phyloP scores from a whole-genome alignment of 148 eudicot species.

The Selenicereus undatus region DNA sequence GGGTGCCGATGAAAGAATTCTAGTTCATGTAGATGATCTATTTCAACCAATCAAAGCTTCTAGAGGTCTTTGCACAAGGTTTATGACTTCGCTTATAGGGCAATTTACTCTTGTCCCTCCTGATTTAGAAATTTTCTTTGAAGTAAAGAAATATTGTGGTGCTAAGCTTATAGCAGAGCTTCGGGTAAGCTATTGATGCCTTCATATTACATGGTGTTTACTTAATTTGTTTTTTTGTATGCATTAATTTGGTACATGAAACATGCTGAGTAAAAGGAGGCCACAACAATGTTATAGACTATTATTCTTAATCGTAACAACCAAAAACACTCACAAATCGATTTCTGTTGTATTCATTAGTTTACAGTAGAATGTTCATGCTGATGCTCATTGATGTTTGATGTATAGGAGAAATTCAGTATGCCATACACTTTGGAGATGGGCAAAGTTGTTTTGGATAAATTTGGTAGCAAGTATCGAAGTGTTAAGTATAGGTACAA shows the following conservation, averaged over 20 bases:
- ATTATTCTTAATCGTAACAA: too few relatives aligned
- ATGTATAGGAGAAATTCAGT: conserved; percentile 1
- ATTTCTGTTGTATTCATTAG: too few relatives aligned
- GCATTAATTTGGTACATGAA: too few relatives aligned
- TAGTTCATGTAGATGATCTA: neutral
- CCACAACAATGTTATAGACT: too few relatives aligned
- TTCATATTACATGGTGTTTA: neutral
- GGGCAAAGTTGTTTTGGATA: neutral
- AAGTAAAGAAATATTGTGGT: neutral
- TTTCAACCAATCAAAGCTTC: neutral
- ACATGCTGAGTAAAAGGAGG: too few relatives aligned
- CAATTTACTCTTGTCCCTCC: neutral
- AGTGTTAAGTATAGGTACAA: neutral
- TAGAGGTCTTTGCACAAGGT: conserved; percentile 3
- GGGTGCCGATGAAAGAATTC: neutral
- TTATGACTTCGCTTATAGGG: neutral
- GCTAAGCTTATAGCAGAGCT: neutral
- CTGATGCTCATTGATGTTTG: neutral
- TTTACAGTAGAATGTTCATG: neutral
- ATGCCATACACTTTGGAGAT: neutral
- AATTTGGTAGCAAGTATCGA: neutral
- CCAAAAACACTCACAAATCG: too few relatives aligned
- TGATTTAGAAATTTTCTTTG: neutral
- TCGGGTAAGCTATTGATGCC: neutral
- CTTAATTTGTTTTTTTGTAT: too few relatives aligned